Base-by-base conservation (phyloP, 805 yeast genomes). In the Metschnikowia continentalis region DNA sequence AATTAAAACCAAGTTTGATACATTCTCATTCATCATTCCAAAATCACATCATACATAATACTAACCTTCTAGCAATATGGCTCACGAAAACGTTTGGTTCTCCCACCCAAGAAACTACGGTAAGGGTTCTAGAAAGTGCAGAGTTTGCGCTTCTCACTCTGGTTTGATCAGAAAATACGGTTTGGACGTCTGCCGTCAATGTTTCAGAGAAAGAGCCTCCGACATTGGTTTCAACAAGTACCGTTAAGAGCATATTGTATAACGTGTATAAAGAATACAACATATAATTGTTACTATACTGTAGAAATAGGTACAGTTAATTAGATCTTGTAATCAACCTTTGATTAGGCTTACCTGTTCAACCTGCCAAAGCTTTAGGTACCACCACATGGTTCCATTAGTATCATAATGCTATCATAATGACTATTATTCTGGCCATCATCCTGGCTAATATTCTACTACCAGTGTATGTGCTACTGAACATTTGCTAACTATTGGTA, bases 41-140 rank as follows among this genome's bases (percentile, higher is more conserved):
- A 26, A 26, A 26, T 3, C 5, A 11, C 30, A 26, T 26, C 30
- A 26, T 26, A 8, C 30, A 26, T 26, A 8, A 41, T 67, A 72
- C 76, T 72, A 71, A 72, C 76, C 47, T 46, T 60, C 49, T 65
- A 74, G 79, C 83, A 88, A 80, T 58, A 91, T 91, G 98, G 97
- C 97, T 87, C 98, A 91, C 97, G 97, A 90, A 86, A 86, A 90
- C 90, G 96, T 92, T 86, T 94, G 99, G 99, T 94, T 80, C 86
- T 91, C 98, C 78, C 99, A 94, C 96, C 99, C 99, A 86, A 90
- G 98, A 89, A 91, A 88, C 81, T 92, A 83, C 90, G 99, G 99
- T 81, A 94, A 94, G 89, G 99, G 99, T 82, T 88, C 98, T 72
- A 96, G 99, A 84, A 94, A 89, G 83, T 94, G 98, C 85, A 94